Evolutionary conservation across 2,329 filamentous ascomycete genomes (phyloP).

Genomic region (Trichoderma cornu-damae): DNA sequence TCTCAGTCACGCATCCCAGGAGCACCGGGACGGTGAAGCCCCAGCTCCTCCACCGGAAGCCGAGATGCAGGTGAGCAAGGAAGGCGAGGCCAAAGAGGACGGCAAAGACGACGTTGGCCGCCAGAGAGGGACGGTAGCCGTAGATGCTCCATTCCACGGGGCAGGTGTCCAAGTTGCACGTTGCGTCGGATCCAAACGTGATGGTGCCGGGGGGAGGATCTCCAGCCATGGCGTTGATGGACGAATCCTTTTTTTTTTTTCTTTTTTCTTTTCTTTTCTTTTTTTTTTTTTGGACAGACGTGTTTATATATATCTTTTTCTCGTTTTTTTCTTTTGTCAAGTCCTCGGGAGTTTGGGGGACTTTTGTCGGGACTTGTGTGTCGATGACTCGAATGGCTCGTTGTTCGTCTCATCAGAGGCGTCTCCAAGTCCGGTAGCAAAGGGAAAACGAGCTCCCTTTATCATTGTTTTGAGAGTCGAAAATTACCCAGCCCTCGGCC

Average conservation of each 20-base stretch:
- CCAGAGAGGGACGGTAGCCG: slow-evolving; percentile 49
- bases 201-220: slow-evolving; percentile 21
- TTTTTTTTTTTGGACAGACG: background rate
- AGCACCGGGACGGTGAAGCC: slow-evolving; percentile 50
- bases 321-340: background rate
- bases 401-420: background rate
- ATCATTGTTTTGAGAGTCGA: background rate
- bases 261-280: background rate
- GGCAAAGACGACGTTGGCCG: slow-evolving; percentile 49
- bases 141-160: slow-evolving; percentile 46
- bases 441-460: background rate
- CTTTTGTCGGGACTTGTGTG: background rate
- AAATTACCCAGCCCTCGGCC: background rate
- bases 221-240: background rate
- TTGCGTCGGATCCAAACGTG: slow-evolving; percentile 41
- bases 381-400: background rate
- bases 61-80: slow-evolving; percentile 41
- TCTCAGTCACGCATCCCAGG: slow-evolving; percentile 51
- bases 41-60: slow-evolving; percentile 43
- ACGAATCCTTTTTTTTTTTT: background rate
- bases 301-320: background rate
- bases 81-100: slow-evolving; percentile 44
- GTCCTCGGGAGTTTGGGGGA: background rate
- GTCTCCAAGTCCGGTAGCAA: background rate
- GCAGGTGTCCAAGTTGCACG: slow-evolving; percentile 46